Percentiles rank a stretch among this genome's conserved stretches.
Evolutionary conservation across 2,329 filamentous ascomycete genomes (phyloP).

Genomic region (Calonectria leucothoes): DNA sequence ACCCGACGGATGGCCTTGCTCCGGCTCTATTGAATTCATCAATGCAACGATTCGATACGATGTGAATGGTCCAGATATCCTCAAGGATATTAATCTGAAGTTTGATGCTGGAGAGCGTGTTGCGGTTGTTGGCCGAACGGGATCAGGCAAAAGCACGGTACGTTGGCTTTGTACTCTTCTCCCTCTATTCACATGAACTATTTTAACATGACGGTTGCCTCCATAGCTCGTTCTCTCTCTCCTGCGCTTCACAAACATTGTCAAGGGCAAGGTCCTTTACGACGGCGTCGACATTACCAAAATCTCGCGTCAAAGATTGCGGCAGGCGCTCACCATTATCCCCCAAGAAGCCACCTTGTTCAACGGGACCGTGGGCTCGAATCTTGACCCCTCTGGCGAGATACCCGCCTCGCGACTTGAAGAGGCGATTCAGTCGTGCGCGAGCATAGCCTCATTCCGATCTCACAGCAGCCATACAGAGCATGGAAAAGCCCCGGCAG

Average conservation of each 20-base stretch:
- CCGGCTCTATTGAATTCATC: constrained; percentile 60
- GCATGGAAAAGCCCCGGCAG: too few species aligned
- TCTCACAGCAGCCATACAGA: constrained; percentile 44
- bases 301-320: constrained; percentile 60
- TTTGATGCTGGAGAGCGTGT: constrained; percentile 77
- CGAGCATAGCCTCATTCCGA: constrained; percentile 66
- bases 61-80: constrained; percentile 57
- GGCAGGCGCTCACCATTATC: constrained; percentile 67
- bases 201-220: not conserved
- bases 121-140: constrained; percentile 84
- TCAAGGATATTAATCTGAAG: constrained; percentile 61
- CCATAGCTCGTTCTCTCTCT: constrained; percentile 62
- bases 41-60: constrained; percentile 63
- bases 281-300: constrained; percentile 66
- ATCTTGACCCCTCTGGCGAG: constrained; percentile 73
- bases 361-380: constrained; percentile 62
- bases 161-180: constrained; percentile 34
- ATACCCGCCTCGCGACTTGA: constrained; percentile 65
- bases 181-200: too few species aligned
- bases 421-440: constrained; percentile 71
- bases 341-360: constrained; percentile 69
- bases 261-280: constrained; percentile 63
- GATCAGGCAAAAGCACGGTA: constrained; percentile 85
- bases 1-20: constrained; percentile 57
- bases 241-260: constrained; percentile 64